Evolutionary conservation across 2,329 filamentous ascomycete species (phyloP), one percentile per base, ranked within the genome.

Genomic region (Shiraia sp.): DNA sequence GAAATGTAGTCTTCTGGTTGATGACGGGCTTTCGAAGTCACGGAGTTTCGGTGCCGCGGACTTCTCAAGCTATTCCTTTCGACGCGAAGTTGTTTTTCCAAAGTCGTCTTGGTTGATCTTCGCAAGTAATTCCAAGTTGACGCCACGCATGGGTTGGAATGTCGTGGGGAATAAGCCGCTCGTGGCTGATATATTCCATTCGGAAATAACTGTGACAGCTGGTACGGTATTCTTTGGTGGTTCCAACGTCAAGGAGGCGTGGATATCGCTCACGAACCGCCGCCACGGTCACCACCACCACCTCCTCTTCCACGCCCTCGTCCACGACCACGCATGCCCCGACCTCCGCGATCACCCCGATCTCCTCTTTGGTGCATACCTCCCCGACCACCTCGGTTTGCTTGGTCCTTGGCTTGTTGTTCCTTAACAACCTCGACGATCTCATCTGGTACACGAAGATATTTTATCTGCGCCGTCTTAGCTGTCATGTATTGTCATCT

Each of bases 341-440:
- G 74, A 31, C 81, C 65, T 32, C 67, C 66, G 15, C 67, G 60
- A 39, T 70, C 79, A 22, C 80, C 76, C 14, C 80, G 72, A 52
- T 85, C 73, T 24, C 74, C 74, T 36, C 79, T 72, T 39, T 76
- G 73, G 12, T 81, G 79, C 48, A 81, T 78, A 27, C 83, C 78
- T 28, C 86, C 84, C 33, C 87, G 84, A 42, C 85, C 79, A 62
- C 85, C 87, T 75, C 75, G 71, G 32, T 60, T 65, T 24, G 72
- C 72, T 44, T 78, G 75, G 61, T 89, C 84, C 51, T 79, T 80
- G 65, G 88, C 86, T 71, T 97, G 92, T 66, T 93, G 88, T 57
- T 97, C 92, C 77, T 90, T 95, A 16, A 93, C 91, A 27, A 90
- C 73, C 53, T 97, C 92, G 72, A 99, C 88, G 49, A 99, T 95